Evolutionary conservation across 2,329 filamentous ascomycete species (phyloP).

Genomic region (Aspergillus alliaceus): DNA sequence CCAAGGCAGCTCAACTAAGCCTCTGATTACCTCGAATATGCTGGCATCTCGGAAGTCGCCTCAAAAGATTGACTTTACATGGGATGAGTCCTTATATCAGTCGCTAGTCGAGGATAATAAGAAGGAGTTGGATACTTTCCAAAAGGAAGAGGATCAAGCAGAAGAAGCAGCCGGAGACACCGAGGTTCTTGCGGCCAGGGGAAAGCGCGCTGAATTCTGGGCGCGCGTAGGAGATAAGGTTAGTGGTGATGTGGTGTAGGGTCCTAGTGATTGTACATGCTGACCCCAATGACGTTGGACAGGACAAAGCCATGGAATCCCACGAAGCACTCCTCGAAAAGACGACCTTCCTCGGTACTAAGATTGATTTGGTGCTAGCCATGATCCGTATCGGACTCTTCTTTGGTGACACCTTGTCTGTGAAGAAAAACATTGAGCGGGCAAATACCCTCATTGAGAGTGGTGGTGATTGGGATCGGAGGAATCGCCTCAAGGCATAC

Average conservation of each 20-base stretch:
- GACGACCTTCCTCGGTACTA: constrained; percentile 92
- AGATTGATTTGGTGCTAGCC: constrained; percentile 94
- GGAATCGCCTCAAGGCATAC: constrained; percentile 98
- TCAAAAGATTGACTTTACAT: constrained; percentile 69
- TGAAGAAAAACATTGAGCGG: constrained; percentile 91
- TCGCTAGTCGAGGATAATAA: constrained; percentile 75
- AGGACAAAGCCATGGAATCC: constrained; percentile 92
- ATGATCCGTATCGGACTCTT: constrained; percentile 95
- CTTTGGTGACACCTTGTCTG: constrained; percentile 87
- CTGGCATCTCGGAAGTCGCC: constrained; percentile 69
- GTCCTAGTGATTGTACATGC: constrained; percentile 1
- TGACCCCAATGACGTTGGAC: constrained; percentile 5
- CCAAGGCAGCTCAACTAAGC: constrained; percentile 46
- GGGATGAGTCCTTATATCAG: constrained; percentile 88
- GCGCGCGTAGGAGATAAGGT: constrained; percentile 96
- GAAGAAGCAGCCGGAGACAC: constrained; percentile 95
- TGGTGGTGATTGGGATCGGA: constrained; percentile 96
- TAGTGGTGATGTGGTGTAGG: constrained; percentile 18
- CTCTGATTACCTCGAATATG: constrained; percentile 67
- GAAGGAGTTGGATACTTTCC: constrained; percentile 70
- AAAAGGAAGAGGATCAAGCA: constrained; percentile 90
- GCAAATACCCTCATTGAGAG: constrained; percentile 88
- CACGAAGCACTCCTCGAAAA: constrained; percentile 96
- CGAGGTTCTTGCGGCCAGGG: constrained; percentile 86
- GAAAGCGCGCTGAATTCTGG: constrained; percentile 95